These are phyloP conservation scores for Tuber aestivum DNA, from an alignment of 495 filamentous ascomycete genomes.

Conservation along the genomic window DNA sequence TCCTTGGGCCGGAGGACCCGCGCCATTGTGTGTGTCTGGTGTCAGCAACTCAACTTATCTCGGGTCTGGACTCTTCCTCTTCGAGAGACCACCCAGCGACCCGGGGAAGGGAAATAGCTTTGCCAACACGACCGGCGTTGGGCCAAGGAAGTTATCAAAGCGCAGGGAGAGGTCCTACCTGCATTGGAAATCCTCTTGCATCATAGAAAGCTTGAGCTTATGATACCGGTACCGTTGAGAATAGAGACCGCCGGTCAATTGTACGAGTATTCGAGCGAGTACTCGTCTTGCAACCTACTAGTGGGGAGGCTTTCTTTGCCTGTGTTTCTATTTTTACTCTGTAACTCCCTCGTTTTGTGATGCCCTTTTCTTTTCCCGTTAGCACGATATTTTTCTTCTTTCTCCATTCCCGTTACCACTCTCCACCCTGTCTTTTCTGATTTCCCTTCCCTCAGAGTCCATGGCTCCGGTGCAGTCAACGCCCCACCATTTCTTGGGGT, in stretches of 20 bases:
- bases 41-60: constrained; percentile 8
- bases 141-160: constrained; percentile 1
- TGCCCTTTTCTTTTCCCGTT: background rate
- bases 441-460: background rate
- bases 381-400: background rate
- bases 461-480: background rate
- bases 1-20: constrained; percentile 2
- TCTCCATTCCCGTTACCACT: background rate
- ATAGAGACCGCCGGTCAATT: background rate
- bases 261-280: too few species aligned
- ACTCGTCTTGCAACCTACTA: background rate
- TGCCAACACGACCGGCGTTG: constrained; percentile 24
- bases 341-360: background rate
- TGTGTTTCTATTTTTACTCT: background rate
- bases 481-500: background rate
- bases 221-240: background rate
- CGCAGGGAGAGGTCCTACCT: too few species aligned
- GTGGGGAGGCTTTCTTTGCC: background rate
- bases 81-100: constrained; percentile 21
- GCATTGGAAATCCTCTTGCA: background rate
- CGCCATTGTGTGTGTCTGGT: background rate
- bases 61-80: constrained; percentile 16
- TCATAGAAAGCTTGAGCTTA: background rate
- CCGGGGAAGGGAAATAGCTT: constrained; percentile 28
- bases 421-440: background rate